Evolutionary conservation across 1,284 basidiomycete genomes (phyloP).

Genomic region (Trametes pubescens): DNA sequence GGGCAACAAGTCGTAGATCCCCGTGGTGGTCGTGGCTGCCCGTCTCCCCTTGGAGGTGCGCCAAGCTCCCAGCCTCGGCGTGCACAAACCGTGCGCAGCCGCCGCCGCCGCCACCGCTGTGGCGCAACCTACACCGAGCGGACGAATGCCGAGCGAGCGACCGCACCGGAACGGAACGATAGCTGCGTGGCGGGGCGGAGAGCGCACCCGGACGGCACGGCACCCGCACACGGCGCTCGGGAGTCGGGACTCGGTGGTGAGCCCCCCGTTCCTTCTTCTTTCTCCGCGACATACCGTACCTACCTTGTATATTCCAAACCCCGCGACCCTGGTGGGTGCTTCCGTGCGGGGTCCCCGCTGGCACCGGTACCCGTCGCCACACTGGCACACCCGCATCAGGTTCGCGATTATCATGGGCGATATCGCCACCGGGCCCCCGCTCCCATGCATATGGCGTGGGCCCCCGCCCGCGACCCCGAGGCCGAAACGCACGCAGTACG

Average conservation of each 20-base stretch:
- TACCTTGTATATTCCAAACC: slow-evolving; percentile 12
- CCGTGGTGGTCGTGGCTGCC: neutral
- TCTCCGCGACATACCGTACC: neutral
- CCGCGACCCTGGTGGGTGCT: slow-evolving; percentile 10
- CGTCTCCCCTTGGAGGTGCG: neutral
- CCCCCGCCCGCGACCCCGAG: too few relatives aligned
- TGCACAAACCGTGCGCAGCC: neutral
- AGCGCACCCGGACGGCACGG: too few relatives aligned
- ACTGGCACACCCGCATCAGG: slow-evolving; percentile 5
- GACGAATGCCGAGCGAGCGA: too few relatives aligned
- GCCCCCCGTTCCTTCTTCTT: neutral
- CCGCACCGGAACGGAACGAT: too few relatives aligned
- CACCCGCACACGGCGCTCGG: too few relatives aligned
- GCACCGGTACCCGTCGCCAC: slow-evolving; percentile 6
- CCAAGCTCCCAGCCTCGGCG: neutral
- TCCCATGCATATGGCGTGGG: neutral
- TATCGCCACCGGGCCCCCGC: slow-evolving; percentile 2
- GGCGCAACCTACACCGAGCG: too few relatives aligned
- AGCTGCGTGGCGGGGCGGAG: too few relatives aligned
- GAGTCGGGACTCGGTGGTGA: neutral
- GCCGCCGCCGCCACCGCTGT: neutral
- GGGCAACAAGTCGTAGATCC: neutral
- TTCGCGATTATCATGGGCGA: slow-evolving; percentile 8
- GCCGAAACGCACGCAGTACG: neutral
- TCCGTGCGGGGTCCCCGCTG: slow-evolving; percentile 15